Conservation (phyloP, 225 moss, liverwort and hornwort genomes). For the Pseudoscleropodium purum region DNA sequence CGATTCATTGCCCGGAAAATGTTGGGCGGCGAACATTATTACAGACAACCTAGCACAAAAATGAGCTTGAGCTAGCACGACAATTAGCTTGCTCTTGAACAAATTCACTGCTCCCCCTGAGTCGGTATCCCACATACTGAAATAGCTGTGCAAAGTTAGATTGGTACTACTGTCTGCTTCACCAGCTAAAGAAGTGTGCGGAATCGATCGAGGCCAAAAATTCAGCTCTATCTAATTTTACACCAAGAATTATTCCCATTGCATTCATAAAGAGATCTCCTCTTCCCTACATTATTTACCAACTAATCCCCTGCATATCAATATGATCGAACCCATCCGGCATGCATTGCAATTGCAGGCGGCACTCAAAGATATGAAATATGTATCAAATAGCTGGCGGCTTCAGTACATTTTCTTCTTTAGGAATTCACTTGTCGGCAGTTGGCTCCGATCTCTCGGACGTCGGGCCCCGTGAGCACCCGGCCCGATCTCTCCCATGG, state of each 20-base stretch:
- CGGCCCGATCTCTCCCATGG: conserved; percentile 5
- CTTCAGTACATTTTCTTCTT: neutral
- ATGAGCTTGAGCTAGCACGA: neutral
- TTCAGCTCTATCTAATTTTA: neutral
- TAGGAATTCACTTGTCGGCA: conserved; percentile 4
- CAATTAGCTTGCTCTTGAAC: neutral
- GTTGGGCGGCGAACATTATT: neutral
- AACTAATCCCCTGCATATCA: neutral
- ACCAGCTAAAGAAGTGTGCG: neutral
- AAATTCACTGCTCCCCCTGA: no score
- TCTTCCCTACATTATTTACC: neutral
- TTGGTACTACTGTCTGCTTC: neutral
- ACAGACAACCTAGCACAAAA: neutral
- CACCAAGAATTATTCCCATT: neutral
- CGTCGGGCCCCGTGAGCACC: neutral
- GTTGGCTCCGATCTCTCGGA: conserved; percentile 5
- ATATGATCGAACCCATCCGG: neutral
- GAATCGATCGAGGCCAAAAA: neutral
- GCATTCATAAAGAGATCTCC: neutral
- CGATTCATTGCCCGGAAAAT: neutral
- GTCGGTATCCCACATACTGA: neutral
- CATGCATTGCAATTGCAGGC: neutral
- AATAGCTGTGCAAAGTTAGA: no score
- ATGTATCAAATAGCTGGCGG: neutral
- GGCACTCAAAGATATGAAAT: neutral